These are phyloP conservation scores for Mrakia frigida DNA, from an alignment of 768 basidiomycete genomes.

Conservation along the genomic window DNA sequence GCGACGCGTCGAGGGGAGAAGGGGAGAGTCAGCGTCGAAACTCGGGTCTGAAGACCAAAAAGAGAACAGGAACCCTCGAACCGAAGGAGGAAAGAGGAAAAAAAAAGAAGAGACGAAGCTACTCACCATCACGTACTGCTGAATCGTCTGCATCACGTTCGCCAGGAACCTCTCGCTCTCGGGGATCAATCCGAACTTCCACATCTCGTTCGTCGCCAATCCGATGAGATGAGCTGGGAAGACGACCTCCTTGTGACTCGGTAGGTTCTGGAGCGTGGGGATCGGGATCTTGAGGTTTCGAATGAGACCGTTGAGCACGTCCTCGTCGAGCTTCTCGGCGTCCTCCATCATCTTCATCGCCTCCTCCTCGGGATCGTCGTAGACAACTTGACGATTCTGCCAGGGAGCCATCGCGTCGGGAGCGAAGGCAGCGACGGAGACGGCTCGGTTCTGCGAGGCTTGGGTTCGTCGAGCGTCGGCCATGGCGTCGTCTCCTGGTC, in stretches of 20 bases:
- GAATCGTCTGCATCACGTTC: slow-evolving; percentile 97
- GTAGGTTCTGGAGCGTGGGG: slow-evolving; percentile 81
- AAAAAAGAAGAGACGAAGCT: not conserved
- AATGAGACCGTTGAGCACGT: slow-evolving; percentile 83
- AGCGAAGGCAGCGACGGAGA: slow-evolving; percentile 64
- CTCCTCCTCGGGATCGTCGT: slow-evolving; percentile 88
- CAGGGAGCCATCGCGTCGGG: slow-evolving; percentile 33
- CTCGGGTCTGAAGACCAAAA: no score
- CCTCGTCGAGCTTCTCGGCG: slow-evolving; percentile 81
- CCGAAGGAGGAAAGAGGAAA: no score
- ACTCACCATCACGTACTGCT: slow-evolving; percentile 94
- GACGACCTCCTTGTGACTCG: slow-evolving; percentile 92
- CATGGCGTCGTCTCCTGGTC: slow-evolving; percentile 60
- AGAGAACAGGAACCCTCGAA: no score
- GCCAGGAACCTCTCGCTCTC: slow-evolving; percentile 98
- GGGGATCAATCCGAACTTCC: slow-evolving; percentile 94
- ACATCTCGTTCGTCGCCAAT: slow-evolving; percentile 99
- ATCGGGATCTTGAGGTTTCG: slow-evolving; percentile 87
- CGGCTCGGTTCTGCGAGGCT: slow-evolving; percentile 69
- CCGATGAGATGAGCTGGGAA: slow-evolving; percentile 99
- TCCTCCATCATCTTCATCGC: slow-evolving; percentile 92
- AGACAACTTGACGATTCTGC: slow-evolving; percentile 49
- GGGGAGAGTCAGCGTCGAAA: not conserved
- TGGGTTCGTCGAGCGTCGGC: slow-evolving; percentile 66
- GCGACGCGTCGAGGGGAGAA: not conserved